Conservation (phyloP, 495 filamentous ascomycete genomes). For the Geopyxis carbonaria region DNA sequence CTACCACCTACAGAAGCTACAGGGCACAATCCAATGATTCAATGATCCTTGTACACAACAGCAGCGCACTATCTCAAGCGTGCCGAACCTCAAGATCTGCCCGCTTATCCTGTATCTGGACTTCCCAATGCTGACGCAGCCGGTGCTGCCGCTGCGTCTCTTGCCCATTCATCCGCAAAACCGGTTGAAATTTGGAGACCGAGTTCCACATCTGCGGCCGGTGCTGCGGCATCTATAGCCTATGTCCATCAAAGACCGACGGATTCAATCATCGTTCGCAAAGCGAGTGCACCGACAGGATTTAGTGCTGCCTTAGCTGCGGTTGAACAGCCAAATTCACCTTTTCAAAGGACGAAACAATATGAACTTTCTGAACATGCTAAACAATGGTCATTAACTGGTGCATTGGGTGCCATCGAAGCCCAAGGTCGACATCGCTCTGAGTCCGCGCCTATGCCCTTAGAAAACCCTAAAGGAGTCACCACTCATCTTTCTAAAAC, state of each 20-base stretch:
- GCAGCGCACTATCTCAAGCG: slow-evolving; percentile 15
- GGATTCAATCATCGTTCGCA: not conserved
- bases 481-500: no score
- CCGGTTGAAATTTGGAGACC: slow-evolving; percentile 19
- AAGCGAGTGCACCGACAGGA: not conserved
- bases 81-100: slow-evolving; percentile 11
- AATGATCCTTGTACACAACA: no score
- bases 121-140: slow-evolving; percentile 14
- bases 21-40: no score
- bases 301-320: not conserved
- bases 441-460: no score
- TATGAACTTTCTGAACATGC: slow-evolving; percentile 9
- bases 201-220: slow-evolving; percentile 12
- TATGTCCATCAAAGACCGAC: slow-evolving; percentile 9
- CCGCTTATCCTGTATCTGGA: slow-evolving; percentile 14
- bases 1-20: no score
- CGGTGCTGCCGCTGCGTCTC: slow-evolving; percentile 15
- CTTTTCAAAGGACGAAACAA: not conserved
- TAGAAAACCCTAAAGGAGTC: no score
- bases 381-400: slow-evolving; percentile 16
- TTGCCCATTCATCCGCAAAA: slow-evolving; percentile 14
- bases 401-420: slow-evolving; percentile 17
- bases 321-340: no score
- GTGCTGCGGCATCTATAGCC: slow-evolving; percentile 18
- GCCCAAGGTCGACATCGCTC: not conserved